These are phyloP conservation scores for Suillus plorans DNA, from an alignment of 768 basidiomycete species.

Conservation along the genomic window DNA sequence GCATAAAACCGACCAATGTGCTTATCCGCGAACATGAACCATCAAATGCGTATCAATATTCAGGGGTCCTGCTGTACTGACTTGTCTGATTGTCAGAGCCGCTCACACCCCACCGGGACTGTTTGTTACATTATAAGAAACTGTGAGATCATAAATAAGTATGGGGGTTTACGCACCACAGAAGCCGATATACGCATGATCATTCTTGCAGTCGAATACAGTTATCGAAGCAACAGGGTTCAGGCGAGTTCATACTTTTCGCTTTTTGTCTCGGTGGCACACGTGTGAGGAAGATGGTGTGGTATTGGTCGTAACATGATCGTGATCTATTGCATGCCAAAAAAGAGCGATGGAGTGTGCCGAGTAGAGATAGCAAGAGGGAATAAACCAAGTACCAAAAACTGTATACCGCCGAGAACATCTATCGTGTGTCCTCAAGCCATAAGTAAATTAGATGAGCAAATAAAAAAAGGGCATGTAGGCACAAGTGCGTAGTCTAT, in stretches of 20 bases:
- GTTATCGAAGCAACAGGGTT: neutral
- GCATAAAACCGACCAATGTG: too few species aligned
- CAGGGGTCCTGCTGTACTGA: too few species aligned
- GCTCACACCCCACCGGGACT: neutral
- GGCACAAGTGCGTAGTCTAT: slow-evolving; percentile 38
- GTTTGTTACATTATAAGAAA: neutral
- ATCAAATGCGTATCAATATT: too few species aligned
- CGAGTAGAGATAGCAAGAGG: slow-evolving; percentile 1
- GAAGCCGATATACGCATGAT: neutral
- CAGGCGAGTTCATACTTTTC: neutral
- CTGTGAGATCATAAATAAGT: neutral
- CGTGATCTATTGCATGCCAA: slow-evolving; percentile 7
- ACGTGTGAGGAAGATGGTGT: neutral
- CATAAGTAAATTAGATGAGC: neutral
- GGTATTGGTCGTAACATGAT: neutral
- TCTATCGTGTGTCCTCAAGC: slow-evolving; percentile 16
- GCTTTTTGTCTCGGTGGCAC: neutral
- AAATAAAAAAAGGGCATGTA: neutral
- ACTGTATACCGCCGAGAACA: slow-evolving; percentile 3
- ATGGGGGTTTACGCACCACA: neutral
- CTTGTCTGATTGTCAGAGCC: neutral
- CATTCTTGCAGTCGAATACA: neutral
- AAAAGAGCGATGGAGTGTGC: neutral
- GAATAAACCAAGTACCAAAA: slow-evolving; percentile 2
- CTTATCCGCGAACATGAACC: too few species aligned